phyloP scores from a whole-genome alignment of 495 filamentous ascomycete species.

The Talaromyces thailandensis region DNA sequence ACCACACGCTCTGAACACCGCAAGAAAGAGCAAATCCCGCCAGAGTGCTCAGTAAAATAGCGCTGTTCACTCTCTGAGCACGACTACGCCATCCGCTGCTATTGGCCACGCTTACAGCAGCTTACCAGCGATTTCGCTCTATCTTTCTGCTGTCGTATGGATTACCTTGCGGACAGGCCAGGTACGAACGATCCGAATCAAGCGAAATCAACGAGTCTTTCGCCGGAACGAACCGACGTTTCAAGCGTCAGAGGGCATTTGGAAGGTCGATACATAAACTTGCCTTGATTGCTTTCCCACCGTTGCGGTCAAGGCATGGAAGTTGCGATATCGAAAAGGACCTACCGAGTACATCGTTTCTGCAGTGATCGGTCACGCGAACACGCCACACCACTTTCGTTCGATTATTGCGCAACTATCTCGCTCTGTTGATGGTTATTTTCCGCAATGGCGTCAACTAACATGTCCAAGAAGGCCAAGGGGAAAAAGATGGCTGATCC shows the following conservation, averaged over 20 bases:
- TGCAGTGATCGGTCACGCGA: constrained; percentile 2
- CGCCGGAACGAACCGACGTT: not conserved
- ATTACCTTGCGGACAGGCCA: not conserved
- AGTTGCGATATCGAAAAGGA: constrained; percentile 3
- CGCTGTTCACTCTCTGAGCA: not conserved
- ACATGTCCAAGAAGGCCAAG: constrained; percentile 57
- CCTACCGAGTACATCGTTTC: not conserved
- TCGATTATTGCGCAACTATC: constrained; percentile 5
- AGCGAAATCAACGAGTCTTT: not conserved
- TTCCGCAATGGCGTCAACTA: constrained; percentile 30
- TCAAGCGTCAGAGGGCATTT: not conserved
- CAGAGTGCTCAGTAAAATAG: not conserved
- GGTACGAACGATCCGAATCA: not conserved
- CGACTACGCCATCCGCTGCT: not conserved
- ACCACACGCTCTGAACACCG: not conserved
- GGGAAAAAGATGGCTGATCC: constrained; percentile 70
- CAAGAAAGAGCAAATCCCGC: not conserved
- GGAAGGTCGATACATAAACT: not conserved
- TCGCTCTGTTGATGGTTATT: not conserved
- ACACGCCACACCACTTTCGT: constrained; percentile 5
- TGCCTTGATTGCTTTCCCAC: constrained; percentile 3
- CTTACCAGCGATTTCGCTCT: not conserved
- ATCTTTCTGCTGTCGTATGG: not conserved
- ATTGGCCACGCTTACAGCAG: not conserved
- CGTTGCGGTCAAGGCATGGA: constrained; percentile 9